phyloP scores from a whole-genome alignment of 2,329 filamentous ascomycete genomes.

The Aspergillus vadensis region DNA sequence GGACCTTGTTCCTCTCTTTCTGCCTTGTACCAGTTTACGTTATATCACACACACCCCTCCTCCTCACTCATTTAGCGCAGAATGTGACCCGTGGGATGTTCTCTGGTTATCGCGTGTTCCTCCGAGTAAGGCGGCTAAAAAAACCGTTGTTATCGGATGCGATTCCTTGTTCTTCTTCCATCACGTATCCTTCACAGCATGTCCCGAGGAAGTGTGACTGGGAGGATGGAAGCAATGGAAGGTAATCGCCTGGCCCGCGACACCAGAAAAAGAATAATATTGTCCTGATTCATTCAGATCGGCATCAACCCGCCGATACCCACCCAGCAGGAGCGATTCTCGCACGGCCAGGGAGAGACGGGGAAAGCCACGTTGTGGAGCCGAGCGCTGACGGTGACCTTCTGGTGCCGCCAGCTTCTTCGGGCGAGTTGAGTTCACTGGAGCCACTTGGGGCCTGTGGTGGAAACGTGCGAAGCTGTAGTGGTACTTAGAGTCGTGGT shows the following conservation, averaged over 20 bases:
- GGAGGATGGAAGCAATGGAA: too few relatives aligned
- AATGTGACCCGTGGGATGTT: background rate
- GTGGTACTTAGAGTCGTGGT: constrained; percentile 5
- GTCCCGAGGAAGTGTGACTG: background rate
- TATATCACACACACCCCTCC: background rate
- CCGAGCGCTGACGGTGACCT: constrained; percentile 33
- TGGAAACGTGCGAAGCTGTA: constrained; percentile 25
- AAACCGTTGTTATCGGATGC: background rate
- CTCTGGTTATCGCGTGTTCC: background rate
- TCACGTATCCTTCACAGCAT: background rate
- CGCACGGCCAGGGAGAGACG: constrained; percentile 30
- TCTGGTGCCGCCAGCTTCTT: constrained; percentile 37
- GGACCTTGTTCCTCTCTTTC: background rate
- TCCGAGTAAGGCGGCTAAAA: background rate
- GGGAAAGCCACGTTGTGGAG: constrained; percentile 38
- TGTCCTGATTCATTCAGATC: constrained; percentile 32
- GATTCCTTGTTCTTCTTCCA: background rate
- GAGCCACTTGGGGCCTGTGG: constrained; percentile 16
- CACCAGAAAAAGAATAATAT: background rate
- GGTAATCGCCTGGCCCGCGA: background rate
- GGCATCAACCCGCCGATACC: constrained; percentile 28
- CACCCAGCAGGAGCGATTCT: constrained; percentile 23
- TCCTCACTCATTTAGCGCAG: background rate
- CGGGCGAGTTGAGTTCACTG: constrained; percentile 21
- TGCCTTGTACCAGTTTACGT: background rate